A percentile compares a stretch with the other conserved stretches of the same genome.
phyloP scores from a whole-genome alignment of 495 filamentous ascomycete genomes.

The Niebla homalea region DNA sequence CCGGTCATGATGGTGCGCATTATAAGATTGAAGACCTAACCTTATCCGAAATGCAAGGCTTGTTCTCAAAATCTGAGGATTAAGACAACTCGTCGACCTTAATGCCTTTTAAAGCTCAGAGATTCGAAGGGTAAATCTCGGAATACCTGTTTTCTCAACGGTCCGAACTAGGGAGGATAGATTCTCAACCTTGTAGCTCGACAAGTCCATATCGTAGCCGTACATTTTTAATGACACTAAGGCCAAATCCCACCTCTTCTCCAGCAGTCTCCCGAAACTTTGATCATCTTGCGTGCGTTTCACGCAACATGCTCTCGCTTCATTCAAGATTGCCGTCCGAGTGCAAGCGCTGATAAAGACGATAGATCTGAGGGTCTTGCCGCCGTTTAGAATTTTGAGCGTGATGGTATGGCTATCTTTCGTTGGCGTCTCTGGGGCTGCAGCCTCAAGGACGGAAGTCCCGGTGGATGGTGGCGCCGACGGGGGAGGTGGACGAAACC shows the following conservation, averaged over 20 bases:
- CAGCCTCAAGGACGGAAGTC: constrained; percentile 10
- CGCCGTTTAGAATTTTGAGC: constrained; percentile 10
- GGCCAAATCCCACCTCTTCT: constrained; percentile 6
- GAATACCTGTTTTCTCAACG: constrained; percentile 9
- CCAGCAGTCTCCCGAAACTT: constrained; percentile 5
- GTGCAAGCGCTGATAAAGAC: constrained; percentile 9
- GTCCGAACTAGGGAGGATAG: constrained; percentile 7
- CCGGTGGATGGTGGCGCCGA: constrained; percentile 7
- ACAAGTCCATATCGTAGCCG: constrained; percentile 10
- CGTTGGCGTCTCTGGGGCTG: constrained; percentile 8
- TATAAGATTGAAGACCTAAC: neutral
- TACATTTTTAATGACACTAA: constrained; percentile 10
- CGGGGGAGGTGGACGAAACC: constrained; percentile 4
- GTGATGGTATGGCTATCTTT: constrained; percentile 9
- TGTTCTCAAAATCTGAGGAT: constrained; percentile 5
- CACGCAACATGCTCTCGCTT: constrained; percentile 9
- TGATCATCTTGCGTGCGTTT: constrained; percentile 9
- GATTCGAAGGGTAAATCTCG: constrained; percentile 8
- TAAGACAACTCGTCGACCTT: constrained; percentile 6
- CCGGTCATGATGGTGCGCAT: neutral
- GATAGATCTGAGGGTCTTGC: constrained; percentile 8
- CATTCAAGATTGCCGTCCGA: constrained; percentile 9
- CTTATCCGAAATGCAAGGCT: constrained; percentile 2
- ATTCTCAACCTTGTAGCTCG: constrained; percentile 9
- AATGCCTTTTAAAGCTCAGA: constrained; percentile 7